Evolutionary conservation across 768 basidiomycete genomes (phyloP), one percentile per base, ranked within the genome.

Genomic region (Kondoa malvinella): DNA sequence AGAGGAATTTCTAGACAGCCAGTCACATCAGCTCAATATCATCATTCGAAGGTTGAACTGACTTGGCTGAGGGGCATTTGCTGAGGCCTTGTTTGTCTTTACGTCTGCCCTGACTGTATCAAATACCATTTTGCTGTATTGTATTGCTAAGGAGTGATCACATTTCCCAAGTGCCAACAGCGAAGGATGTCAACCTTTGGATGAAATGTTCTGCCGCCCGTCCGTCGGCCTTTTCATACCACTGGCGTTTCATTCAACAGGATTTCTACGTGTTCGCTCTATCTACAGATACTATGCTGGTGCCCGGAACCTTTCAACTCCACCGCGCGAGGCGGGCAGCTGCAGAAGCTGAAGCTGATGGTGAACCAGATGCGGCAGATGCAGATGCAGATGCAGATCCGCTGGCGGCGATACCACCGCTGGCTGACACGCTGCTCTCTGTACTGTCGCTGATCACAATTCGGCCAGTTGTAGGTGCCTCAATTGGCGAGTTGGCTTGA

Each of bases 101-200:
- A 27, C 66, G 50, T 67, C 65, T 4, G 63, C 66, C 1, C 32
- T 56, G 8, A 68, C 15, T 4, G 63, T 65, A n/a, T 58, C 64
- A 8, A 68, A 32, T 2, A 65, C 64, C 3, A 68, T 66, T 34
- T 68, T 68, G 64, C 67, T 50, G 12, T 50, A 50, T 50, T 8
- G 8, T 21, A 21, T 50, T 50, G 40, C 40, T 50, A 68, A n/a
- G 56, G 21, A 29, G 63, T 63, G 65, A 68, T 34, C 8, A 32
- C 61, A 30, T 62, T 67, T 60, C 4, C n/a, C n/a, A n/a, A n/a
- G n/a, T n/a, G n/a, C n/a, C n/a, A n/a, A n/a, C n/a, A n/a, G n/a
- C n/a, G n/a, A n/a, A n/a, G n/a, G n/a, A n/a, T n/a, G n/a, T n/a
- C n/a, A n/a, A n/a, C n/a, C n/a, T n/a, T n/a, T n/a, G n/a, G n/a